Percentiles rank a stretch among this genome's conserved stretches.
Evolutionary conservation across 306 rosid species (phyloP).

Genomic region (Acacia confusa): DNA sequence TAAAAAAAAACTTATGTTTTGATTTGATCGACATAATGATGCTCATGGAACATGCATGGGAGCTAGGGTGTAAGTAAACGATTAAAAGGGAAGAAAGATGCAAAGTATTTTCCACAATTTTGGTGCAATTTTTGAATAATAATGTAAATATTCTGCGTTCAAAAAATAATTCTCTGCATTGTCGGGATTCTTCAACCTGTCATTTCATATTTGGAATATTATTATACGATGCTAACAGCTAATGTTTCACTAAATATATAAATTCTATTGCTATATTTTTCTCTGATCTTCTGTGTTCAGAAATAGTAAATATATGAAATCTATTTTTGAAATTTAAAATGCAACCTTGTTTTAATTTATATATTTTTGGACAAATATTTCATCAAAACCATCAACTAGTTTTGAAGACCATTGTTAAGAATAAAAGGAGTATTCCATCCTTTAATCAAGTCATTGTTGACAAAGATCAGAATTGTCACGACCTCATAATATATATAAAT

Average conservation of each 20-base stretch:
- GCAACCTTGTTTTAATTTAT: neutral
- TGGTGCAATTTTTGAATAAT: neutral
- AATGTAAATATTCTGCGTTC: slow-evolving; percentile 23
- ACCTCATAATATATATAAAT: no score
- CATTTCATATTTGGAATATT: neutral
- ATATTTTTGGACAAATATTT: neutral
- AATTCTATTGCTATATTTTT: neutral
- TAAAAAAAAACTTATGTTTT: slow-evolving; percentile 11
- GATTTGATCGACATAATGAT: slow-evolving; percentile 35
- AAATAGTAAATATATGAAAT: no score
- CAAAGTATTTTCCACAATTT: neutral
- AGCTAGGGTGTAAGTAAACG: neutral
- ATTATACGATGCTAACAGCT: neutral
- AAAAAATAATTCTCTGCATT: neutral
- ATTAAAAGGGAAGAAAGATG: slow-evolving; percentile 28
- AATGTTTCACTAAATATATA: neutral
- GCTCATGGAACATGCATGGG: slow-evolving; percentile 27
- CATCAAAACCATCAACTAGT: no score
- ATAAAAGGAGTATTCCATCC: neutral
- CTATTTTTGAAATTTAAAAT: neutral
- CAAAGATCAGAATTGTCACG: no score
- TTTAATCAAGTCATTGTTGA: no score
- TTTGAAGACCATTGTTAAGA: no score
- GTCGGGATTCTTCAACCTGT: slow-evolving; percentile 32
- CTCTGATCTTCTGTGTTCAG: neutral